Evolutionary conservation across 202 grass and related monocot genomes (phyloP), one percentile per base, ranked within the genome.

Genomic region (Zoysia matrella): DNA sequence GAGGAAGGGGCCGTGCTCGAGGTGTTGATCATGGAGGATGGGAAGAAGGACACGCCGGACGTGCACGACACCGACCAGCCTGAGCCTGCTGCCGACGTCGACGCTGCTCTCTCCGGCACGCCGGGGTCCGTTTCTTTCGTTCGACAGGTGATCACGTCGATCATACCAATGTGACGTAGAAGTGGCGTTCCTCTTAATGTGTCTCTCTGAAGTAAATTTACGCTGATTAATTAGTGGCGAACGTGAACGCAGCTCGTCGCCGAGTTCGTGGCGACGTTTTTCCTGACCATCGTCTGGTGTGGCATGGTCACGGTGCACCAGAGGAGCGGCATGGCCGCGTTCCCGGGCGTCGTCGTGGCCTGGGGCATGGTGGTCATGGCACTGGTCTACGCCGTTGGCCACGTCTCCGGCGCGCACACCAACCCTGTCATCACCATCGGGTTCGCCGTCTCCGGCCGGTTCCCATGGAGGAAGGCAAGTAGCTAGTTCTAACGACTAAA

Each of bases 281-380:
- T 98, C 71, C 73, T 97, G 15, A 76, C 94, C 83, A 95, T 98
- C 62, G 88, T 86, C n/a, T 92, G 95, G 5, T 91, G 93, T 42
- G 95, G 72, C 9, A 88, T 83, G 43, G 80, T 89, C 85, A 64
- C 78, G 5, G 43, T 92, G 73, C 89, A 94, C 87, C 5, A 71
- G 48, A 84, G 64, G 67, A 63, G 76, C 30, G 85, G 76, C 47
- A 72, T 3, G 45, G 77, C 92, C 15, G 93, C 95, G 30, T 90
- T 98, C 80, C 86, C 85, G 0, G 95, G 92, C 13, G 15, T 95
- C 49, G 80, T 86, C 42, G 18, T 91, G n/a, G 92, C 88, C 43
- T 98, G 92, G 95, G 95, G 90, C 8, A 84, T 89, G 66, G 80
- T 54, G 11, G 88, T 93, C 47, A 98, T 95, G 95, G 95, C 77